phyloP scores from a whole-genome alignment of 345 rosid genomes.

The Rhizophora apiculata region DNA sequence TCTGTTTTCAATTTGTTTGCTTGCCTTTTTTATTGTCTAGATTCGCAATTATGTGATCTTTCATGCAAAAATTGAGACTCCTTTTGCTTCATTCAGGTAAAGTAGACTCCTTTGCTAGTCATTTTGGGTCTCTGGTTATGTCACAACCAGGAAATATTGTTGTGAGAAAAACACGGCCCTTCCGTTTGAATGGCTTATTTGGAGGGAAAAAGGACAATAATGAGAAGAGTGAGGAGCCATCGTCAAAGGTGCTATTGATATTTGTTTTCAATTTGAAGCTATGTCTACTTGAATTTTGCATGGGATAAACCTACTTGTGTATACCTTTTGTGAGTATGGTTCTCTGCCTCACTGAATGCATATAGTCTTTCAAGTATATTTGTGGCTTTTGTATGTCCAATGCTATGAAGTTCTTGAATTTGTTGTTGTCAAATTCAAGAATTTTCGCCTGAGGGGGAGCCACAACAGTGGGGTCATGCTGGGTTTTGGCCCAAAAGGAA shows the following conservation, averaged over 20 bases:
- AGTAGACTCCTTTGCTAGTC: constrained; percentile 16
- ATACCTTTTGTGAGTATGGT: not conserved
- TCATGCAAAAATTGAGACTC: not conserved
- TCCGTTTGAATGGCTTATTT: constrained; percentile 13
- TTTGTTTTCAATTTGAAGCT: not conserved
- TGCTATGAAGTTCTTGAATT: not conserved
- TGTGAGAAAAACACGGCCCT: not conserved
- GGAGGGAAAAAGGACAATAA: constrained; percentile 23
- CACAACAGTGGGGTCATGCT: too few relatives aligned
- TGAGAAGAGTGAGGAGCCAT: constrained; percentile 12
- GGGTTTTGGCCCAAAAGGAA: too few relatives aligned
- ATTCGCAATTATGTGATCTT: not conserved
- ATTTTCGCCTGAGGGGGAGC: too few relatives aligned
- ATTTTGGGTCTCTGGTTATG: constrained; percentile 1
- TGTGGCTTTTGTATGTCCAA: not conserved
- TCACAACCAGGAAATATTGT: not conserved
- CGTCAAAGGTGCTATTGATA: constrained; percentile 15
- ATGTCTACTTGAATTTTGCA: not conserved
- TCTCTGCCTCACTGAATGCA: not conserved
- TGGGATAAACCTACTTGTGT: not conserved
- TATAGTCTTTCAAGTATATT: not conserved
- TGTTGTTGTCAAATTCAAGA: not conserved
- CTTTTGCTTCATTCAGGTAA: constrained; percentile 12
- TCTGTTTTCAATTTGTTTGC: not conserved
- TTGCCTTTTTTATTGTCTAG: not conserved